Conservation (phyloP, 2,329 filamentous ascomycete species). For the Beauveria sp. region DNA sequence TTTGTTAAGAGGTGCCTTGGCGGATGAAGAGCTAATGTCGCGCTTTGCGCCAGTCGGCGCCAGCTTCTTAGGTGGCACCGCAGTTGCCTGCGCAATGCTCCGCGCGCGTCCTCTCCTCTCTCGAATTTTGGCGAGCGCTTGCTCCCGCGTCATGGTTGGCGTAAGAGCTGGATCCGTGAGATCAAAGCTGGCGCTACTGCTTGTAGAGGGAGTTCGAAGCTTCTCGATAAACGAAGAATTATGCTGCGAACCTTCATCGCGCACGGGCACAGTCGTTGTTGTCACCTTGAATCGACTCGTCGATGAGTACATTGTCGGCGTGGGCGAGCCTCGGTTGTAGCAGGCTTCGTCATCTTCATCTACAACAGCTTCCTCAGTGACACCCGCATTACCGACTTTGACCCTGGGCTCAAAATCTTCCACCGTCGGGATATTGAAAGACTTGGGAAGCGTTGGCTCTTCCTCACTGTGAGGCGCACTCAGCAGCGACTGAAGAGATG, state of each 20-base stretch:
- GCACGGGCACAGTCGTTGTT: constrained; percentile 45
- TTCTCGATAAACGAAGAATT: constrained; percentile 37
- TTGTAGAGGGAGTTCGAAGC: constrained; percentile 36
- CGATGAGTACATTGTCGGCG: constrained; percentile 30
- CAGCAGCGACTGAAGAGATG: constrained; percentile 54
- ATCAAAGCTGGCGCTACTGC: constrained; percentile 39
- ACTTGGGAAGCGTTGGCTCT: constrained; percentile 26
- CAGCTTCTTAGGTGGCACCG: constrained; percentile 42
- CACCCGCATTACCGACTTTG: background rate
- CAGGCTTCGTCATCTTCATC: constrained; percentile 6
- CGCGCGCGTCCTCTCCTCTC: constrained; percentile 64
- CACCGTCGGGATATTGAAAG: constrained; percentile 35
- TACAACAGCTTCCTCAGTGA: constrained; percentile 7
- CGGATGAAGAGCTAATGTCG: constrained; percentile 41
- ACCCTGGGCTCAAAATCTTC: constrained; percentile 11
- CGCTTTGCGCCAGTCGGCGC: constrained; percentile 36
- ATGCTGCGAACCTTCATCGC: constrained; percentile 32
- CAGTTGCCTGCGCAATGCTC: constrained; percentile 57
- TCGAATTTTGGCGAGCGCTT: constrained; percentile 68
- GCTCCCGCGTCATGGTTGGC: constrained; percentile 62
- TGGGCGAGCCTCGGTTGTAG: constrained; percentile 25
- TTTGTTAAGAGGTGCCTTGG: constrained; percentile 16
- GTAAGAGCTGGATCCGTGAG: constrained; percentile 50
- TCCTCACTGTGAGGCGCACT: constrained; percentile 42
- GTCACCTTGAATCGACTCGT: constrained; percentile 39